A percentile compares a stretch with the other conserved stretches of the same genome.
These are phyloP conservation scores for Sporothrix phasma DNA, from an alignment of 2,329 filamentous ascomycete species.

Conservation along the genomic window DNA sequence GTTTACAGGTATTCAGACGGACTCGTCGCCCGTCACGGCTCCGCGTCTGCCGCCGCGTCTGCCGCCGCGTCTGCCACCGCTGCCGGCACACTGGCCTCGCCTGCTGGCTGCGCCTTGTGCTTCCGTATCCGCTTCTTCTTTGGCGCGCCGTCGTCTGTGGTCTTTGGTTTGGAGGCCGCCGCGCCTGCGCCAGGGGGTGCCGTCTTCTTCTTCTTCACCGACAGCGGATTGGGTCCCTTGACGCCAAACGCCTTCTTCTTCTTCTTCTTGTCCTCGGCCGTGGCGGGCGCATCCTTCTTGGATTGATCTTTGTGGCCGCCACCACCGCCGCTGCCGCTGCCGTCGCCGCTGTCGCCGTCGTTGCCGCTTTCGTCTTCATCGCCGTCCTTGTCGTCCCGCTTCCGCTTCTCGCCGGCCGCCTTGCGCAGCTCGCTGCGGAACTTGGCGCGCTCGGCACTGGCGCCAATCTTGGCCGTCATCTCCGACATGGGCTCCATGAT, in stretches of 20 bases:
- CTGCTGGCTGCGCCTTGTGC: constrained; percentile 17
- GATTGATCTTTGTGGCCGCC: constrained; percentile 20
- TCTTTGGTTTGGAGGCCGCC: neutral
- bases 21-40: neutral
- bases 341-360: constrained; percentile 9
- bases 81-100: neutral
- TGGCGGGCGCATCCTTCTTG: constrained; percentile 20
- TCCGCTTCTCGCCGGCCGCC: constrained; percentile 37
- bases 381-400: constrained; percentile 31
- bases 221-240: constrained; percentile 28
- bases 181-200: neutral
- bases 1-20: neutral
- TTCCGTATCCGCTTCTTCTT: constrained; percentile 23
- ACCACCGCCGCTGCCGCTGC: constrained; percentile 14
- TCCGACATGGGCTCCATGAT: constrained; percentile 60
- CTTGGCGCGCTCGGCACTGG: constrained; percentile 63
- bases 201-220: constrained; percentile 27
- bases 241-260: constrained; percentile 25
- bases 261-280: constrained; percentile 25
- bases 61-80: neutral
- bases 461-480: constrained; percentile 51
- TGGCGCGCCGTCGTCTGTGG: constrained; percentile 6
- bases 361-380: constrained; percentile 25
- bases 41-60: neutral
- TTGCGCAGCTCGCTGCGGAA: constrained; percentile 59